These are phyloP conservation scores for Xylaria arbuscula DNA, from an alignment of 2,329 filamentous ascomycete genomes.

Conservation along the genomic window DNA sequence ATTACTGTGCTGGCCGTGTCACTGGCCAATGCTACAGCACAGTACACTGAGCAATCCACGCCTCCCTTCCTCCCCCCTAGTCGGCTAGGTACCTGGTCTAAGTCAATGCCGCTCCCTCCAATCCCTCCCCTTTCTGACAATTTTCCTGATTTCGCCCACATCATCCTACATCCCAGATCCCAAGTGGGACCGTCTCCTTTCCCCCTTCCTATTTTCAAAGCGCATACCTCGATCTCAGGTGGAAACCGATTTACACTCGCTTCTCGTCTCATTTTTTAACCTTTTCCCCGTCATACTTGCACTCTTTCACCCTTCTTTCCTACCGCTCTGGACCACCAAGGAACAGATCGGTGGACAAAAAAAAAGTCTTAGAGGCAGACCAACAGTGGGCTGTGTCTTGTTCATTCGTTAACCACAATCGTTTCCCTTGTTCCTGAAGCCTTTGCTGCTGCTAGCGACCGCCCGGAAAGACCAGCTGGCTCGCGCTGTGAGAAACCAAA, in stretches of 20 bases:
- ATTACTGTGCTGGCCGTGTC: background rate
- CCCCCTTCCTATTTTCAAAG: conserved; percentile 41
- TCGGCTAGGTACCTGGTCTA: conserved; percentile 27
- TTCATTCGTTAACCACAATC: conserved; percentile 43
- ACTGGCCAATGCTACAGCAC: background rate
- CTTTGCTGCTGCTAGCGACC: conserved; percentile 20
- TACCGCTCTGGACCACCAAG: conserved; percentile 35
- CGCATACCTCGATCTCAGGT: conserved; percentile 38
- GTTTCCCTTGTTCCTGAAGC: conserved; percentile 30
- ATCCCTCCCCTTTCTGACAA: conserved; percentile 45
- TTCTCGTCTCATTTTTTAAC: conserved; percentile 41
- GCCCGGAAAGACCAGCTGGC: conserved; percentile 4
- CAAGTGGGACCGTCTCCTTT: conserved; percentile 37
- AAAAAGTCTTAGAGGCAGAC: conserved; percentile 38
- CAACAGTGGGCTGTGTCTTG: conserved; percentile 38
- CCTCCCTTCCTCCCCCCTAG: conserved; percentile 37
- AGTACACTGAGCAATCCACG: conserved; percentile 1
- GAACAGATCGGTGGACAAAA: conserved; percentile 33
- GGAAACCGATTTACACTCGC: conserved; percentile 48
- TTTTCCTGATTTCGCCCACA: conserved; percentile 49
- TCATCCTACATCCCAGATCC: conserved; percentile 37
- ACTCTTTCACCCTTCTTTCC: conserved; percentile 32
- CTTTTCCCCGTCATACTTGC: conserved; percentile 37
- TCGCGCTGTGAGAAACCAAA: conserved; percentile 13
- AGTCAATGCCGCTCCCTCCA: conserved; percentile 22